These are phyloP conservation scores for Populus tremula DNA, from an alignment of 345 rosid species.

Conservation along the genomic window DNA sequence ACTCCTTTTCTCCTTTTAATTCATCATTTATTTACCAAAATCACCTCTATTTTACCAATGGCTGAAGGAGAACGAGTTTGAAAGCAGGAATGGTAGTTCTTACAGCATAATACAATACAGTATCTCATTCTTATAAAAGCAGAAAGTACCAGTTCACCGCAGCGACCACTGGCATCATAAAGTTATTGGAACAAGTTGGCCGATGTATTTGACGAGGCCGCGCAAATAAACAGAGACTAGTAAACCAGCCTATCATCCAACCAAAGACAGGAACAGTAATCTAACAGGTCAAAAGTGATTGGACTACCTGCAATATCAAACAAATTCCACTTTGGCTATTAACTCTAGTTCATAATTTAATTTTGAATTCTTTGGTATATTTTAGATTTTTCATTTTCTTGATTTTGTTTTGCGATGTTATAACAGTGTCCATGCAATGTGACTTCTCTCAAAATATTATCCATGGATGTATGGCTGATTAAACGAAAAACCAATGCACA, in stretches of 20 bases:
- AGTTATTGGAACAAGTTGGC: background rate
- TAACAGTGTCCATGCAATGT: background rate
- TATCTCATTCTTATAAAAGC: background rate
- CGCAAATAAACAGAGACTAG: background rate
- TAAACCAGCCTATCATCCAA: background rate
- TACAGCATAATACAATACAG: background rate
- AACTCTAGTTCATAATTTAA: background rate
- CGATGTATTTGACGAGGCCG: background rate
- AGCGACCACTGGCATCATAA: background rate
- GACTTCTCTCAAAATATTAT: background rate
- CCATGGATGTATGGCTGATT: background rate
- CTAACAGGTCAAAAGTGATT: background rate
- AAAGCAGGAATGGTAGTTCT: background rate
- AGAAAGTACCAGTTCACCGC: background rate
- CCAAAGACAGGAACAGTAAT: background rate
- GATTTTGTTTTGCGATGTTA: background rate
- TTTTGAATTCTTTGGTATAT: background rate
- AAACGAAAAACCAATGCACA: background rate
- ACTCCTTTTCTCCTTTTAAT: background rate
- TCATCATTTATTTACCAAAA: background rate
- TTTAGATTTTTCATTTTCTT: background rate
- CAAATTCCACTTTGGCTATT: background rate
- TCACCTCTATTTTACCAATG: background rate
- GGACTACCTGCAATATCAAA: background rate
- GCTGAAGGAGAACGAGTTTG: background rate